Evolutionary conservation across 2,329 filamentous ascomycete species (phyloP).

Genomic region (Fusarium caatingaense): DNA sequence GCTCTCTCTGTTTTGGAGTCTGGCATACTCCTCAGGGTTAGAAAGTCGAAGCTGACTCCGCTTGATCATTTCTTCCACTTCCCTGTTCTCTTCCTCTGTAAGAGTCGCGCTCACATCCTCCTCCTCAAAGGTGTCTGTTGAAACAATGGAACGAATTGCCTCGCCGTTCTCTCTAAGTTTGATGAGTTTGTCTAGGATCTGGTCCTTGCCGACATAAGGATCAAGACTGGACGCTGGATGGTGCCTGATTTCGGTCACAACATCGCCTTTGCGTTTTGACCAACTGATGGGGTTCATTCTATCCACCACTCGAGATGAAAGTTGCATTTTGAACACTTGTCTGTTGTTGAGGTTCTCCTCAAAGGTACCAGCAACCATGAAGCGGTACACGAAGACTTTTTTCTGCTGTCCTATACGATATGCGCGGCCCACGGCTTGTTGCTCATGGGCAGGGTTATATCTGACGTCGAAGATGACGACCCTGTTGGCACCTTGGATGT

Average conservation of each 20-base stretch:
- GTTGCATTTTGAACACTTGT: slow-evolving; percentile 83
- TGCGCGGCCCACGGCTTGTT: slow-evolving; percentile 86
- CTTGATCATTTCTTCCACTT: slow-evolving; percentile 60
- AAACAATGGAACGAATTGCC: slow-evolving; percentile 67
- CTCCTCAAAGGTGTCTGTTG: slow-evolving; percentile 78
- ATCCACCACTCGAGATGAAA: slow-evolving; percentile 84
- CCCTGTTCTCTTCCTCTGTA: slow-evolving; percentile 68
- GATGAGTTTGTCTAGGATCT: slow-evolving; percentile 65
- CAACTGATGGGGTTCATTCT: slow-evolving; percentile 79
- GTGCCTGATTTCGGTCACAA: slow-evolving; percentile 68
- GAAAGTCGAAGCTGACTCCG: slow-evolving; percentile 49
- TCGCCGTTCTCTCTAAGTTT: slow-evolving; percentile 49
- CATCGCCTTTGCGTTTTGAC: slow-evolving; percentile 66
- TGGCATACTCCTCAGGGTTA: slow-evolving; percentile 50
- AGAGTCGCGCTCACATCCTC: slow-evolving; percentile 69
- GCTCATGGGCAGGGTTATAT: slow-evolving; percentile 84
- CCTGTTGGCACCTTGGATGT: slow-evolving; percentile 84
- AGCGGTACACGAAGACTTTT: slow-evolving; percentile 84
- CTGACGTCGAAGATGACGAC: slow-evolving; percentile 87
- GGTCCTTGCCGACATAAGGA: slow-evolving; percentile 70
- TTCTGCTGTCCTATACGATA: slow-evolving; percentile 88
- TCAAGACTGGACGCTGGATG: slow-evolving; percentile 63
- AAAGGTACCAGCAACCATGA: slow-evolving; percentile 81
- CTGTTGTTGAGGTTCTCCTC: slow-evolving; percentile 80
- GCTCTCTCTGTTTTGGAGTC: slow-evolving; percentile 23